Percentiles rank a stretch among this genome's conserved stretches.
These are phyloP conservation scores for Nemania sp. DNA, from an alignment of 2,329 filamentous ascomycete species.

Conservation along the genomic window DNA sequence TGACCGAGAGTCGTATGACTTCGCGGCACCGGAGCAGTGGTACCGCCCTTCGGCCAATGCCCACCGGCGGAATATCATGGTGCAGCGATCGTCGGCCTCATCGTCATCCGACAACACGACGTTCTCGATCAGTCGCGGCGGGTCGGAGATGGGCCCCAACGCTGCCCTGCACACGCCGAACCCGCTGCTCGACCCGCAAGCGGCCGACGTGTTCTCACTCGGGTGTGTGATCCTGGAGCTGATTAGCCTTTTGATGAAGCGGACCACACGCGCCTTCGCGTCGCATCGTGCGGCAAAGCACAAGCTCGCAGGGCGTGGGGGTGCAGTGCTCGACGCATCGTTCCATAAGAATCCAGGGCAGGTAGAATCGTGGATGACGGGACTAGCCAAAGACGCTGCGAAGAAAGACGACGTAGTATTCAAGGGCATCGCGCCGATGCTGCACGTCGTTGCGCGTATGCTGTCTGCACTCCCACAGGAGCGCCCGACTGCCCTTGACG, in stretches of 20 bases:
- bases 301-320: constrained; percentile 59
- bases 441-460: constrained; percentile 59
- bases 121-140: constrained; percentile 44
- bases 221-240: constrained; percentile 75
- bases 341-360: constrained; percentile 73
- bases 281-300: constrained; percentile 68
- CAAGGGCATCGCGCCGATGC: constrained; percentile 54
- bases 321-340: constrained; percentile 67
- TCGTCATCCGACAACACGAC: constrained; percentile 40
- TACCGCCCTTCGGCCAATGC: constrained; percentile 45
- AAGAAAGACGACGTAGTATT: constrained; percentile 55
- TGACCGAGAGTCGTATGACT: constrained; percentile 72
- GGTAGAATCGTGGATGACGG: constrained; percentile 68
- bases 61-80: constrained; percentile 36
- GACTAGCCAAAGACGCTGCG: constrained; percentile 61
- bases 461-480: constrained; percentile 54
- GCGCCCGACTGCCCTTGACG: constrained; percentile 55
- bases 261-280: constrained; percentile 66
- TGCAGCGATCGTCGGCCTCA: constrained; percentile 36
- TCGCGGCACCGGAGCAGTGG: constrained; percentile 71
- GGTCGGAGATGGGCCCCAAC: constrained; percentile 34
- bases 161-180: constrained; percentile 44
- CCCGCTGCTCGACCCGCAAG: constrained; percentile 55
- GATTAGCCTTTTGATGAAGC: constrained; percentile 69
- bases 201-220: constrained; percentile 73